Conservation (phyloP, 768 basidiomycete species). For the Sporobolomyces roseus region DNA sequence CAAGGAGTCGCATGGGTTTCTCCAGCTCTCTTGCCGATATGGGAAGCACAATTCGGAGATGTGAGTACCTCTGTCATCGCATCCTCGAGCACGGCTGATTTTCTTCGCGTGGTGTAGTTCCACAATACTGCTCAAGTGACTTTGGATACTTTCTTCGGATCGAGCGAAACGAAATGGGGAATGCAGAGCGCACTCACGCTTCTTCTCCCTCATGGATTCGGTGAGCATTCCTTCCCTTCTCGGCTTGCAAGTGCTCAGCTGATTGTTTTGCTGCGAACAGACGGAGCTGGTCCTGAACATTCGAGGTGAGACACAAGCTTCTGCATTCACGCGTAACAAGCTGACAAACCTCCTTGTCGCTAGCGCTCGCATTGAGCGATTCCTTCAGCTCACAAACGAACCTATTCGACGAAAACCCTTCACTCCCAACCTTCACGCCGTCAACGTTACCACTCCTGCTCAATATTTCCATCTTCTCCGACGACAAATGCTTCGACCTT, state of each 20-base stretch:
- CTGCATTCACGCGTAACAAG: too few species aligned
- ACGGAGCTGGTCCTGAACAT: slow-evolving; percentile 91
- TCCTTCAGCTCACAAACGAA: slow-evolving; percentile 88
- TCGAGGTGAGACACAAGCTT: slow-evolving; percentile 57
- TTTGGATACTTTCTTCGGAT: slow-evolving; percentile 82
- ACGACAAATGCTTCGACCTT: slow-evolving; percentile 77
- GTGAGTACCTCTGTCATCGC: background rate
- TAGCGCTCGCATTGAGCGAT: slow-evolving; percentile 73
- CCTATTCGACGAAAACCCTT: slow-evolving; percentile 51
- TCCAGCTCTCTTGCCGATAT: slow-evolving; percentile 74
- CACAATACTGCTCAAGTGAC: slow-evolving; percentile 87
- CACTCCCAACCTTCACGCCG: slow-evolving; percentile 67
- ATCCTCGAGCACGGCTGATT: background rate
- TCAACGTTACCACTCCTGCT: slow-evolving; percentile 80
- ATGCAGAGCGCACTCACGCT: slow-evolving; percentile 84
- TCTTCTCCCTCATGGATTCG: slow-evolving; percentile 73
- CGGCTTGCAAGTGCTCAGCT: too few species aligned
- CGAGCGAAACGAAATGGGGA: slow-evolving; percentile 87
- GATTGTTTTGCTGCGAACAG: slow-evolving; percentile 45
- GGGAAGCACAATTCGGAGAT: slow-evolving; percentile 91
- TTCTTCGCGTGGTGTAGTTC: slow-evolving; percentile 52
- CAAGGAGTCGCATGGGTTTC: slow-evolving; percentile 86
- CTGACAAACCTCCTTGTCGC: background rate
- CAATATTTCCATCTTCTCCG: slow-evolving; percentile 92
- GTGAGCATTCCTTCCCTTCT: background rate